Evolutionary conservation across 2,329 filamentous ascomycete genomes (phyloP).

Genomic region (Hypoxylon sp.): DNA sequence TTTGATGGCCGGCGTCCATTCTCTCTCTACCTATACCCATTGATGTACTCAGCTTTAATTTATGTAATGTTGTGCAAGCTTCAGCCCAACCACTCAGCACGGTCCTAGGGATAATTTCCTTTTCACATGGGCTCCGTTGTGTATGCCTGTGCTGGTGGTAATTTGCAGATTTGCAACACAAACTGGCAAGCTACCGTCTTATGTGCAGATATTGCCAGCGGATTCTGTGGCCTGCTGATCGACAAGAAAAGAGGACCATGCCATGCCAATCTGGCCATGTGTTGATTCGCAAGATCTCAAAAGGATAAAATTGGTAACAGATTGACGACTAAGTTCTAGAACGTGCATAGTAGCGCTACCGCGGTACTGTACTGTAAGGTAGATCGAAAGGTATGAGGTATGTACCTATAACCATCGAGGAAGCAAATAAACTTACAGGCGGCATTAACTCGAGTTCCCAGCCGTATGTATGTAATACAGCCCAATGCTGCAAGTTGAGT

Average conservation of each 20-base stretch:
- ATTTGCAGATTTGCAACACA: not conserved
- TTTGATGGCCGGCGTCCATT: not conserved
- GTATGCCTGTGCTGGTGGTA: not conserved
- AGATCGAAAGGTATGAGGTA: not conserved
- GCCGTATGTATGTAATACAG: conserved; percentile 13
- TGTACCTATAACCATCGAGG: not conserved
- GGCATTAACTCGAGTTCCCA: conserved; percentile 2
- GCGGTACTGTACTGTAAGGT: conserved; percentile 16
- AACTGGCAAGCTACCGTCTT: not conserved
- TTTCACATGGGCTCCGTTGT: too few relatives aligned
- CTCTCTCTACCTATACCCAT: too few relatives aligned
- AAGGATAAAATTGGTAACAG: conserved; percentile 35
- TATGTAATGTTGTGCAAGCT: conserved; percentile 3
- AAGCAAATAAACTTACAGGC: conserved; percentile 9
- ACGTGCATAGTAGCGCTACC: conserved; percentile 12
- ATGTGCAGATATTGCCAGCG: conserved; percentile 7
- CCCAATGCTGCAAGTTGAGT: conserved; percentile 9
- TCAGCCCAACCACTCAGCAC: conserved; percentile 13
- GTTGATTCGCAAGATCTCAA: conserved; percentile 34
- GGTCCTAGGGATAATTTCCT: not conserved
- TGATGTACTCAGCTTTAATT: too few relatives aligned
- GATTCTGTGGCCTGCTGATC: conserved; percentile 31
- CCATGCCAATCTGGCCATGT: conserved; percentile 34
- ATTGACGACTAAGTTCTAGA: conserved; percentile 29
- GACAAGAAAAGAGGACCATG: conserved; percentile 33